These are phyloP conservation scores for Pythium aquatile DNA, from an alignment of 352 stramenopile genomes.

Conservation along the genomic window DNA sequence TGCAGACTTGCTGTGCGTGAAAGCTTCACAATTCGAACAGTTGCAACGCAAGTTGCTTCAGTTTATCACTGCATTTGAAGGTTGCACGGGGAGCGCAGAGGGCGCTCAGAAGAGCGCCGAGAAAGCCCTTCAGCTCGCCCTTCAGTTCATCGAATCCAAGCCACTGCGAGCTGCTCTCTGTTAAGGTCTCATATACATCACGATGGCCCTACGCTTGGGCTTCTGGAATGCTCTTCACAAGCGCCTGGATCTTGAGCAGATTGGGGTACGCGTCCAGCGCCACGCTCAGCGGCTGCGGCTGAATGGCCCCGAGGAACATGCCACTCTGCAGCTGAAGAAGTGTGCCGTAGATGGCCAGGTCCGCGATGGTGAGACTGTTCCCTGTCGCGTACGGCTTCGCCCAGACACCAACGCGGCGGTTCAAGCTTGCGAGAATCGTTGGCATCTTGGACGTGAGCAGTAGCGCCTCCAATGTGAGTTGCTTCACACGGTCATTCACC, in stretches of 20 bases:
- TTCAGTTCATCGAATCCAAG: conserved; percentile 46
- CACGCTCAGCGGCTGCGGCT: background rate
- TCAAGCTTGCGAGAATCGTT: conserved; percentile 36
- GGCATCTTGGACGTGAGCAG: conserved; percentile 38
- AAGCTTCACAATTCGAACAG: conserved; percentile 31
- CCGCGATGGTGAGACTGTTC: conserved; percentile 39
- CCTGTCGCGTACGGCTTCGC: conserved; percentile 29
- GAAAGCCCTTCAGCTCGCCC: conserved; percentile 51
- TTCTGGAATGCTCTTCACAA: background rate
- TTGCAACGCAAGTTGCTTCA: conserved; percentile 63
- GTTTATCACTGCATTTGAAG: conserved; percentile 70
- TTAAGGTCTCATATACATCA: background rate
- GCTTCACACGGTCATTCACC: conserved; percentile 29
- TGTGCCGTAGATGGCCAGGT: conserved; percentile 49
- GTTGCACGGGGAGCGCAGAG: conserved; percentile 43
- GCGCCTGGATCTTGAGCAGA: conserved; percentile 7
- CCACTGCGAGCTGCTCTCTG: conserved; percentile 4
- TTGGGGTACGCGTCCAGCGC: background rate
- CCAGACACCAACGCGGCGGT: conserved; percentile 36
- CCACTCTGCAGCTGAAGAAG: conserved; percentile 37
- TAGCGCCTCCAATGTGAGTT: conserved; percentile 30
- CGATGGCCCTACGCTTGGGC: background rate
- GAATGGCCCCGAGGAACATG: background rate
- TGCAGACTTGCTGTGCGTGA: background rate
- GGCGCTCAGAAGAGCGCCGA: conserved; percentile 50